Evolutionary conservation across 2,329 filamentous ascomycete genomes (phyloP), one percentile per base, ranked within the genome.

Genomic region (Xylaria hypoxylon): DNA sequence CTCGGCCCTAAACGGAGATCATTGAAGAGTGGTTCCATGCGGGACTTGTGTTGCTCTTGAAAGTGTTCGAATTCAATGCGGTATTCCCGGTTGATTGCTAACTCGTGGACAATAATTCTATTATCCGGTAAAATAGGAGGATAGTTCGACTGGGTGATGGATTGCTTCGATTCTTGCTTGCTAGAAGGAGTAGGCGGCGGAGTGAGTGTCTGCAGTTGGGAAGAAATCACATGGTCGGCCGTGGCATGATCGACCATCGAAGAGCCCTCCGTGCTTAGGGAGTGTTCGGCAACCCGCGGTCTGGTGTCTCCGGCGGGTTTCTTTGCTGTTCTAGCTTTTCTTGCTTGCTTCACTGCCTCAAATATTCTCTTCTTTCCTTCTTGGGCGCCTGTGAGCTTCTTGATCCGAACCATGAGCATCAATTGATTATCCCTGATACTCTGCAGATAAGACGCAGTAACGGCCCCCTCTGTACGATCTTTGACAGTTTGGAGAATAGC

Each of bases 401-500:
- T 92, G 79, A 96, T 94, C 56, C 91, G 85, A 56, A 92, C 91
- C 75, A 95, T 88, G 19, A 95, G 82, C 79, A 92, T 91, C 45
- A 93, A 82, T 77, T 96, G 92, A 73, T 93, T 94, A 70, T 94
- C 90, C 64, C 91, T 87, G 69, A 95, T 94, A 66, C 92, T 93
- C 73, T 93, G 86, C 40, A 89, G 88, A 75, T 94, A 95, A n/a
- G 93, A 88, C 19, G 87, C 88, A 0, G 91, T 87, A 2, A 93
- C 92, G 17, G 89, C 87, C 44, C 90, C 89, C 53, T 92, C 89
- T 0, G 89, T 92, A 59, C 90, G 89, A 72, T 93, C 89, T 77
- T 93, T 94, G 76, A 96, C 91, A 2, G 90, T 92, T 75, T 94
- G 91, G 84, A 92, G 92, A 53, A 95, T 95, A 40, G 90, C 90